Base-by-base conservation (phyloP, 2,329 filamentous ascomycete species). In the Mycosphaerella arachidis region DNA sequence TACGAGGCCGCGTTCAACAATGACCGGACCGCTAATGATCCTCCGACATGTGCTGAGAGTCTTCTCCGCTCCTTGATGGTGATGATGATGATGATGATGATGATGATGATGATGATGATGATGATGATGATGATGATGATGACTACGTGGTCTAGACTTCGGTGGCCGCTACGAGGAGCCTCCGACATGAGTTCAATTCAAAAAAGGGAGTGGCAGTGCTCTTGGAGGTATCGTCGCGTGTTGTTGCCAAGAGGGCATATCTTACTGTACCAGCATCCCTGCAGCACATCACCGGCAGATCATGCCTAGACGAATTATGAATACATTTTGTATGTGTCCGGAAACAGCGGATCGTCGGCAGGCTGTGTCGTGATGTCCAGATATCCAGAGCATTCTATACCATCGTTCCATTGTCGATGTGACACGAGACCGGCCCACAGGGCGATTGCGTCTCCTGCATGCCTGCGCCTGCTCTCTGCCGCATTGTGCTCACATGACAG, bases 291-390 rank as follows among this genome's bases (percentile, higher is more conserved):
- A 48, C 51, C 50, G 54, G 20, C 8, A 50, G 29, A 50, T 50
- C 46, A 50, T 4, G 10, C 45, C 45, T 48, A 9, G 48, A 46
- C 29, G 24, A 53, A 56, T 53, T 33, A 48, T 48, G 35, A 52
- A n/a, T 48, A 48, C 31, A 33, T 27, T 16, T 43, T 55, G 31
- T 43, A 18, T 1, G 18, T 18, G 40, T 18, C 13, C 40, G 55
- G 50, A 61, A 33, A 33, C 43, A 45, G 55, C 59, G 59, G 59
- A 61, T 61, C 46, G 52, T 45, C 58, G 58, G 53, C 56, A 57
- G 40, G 30, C 29, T 37, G 37, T 51, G 53, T 29, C 20, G 29
- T n/a, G 6, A 20, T 33, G n/a, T 16, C 27, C 1, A 31, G 30
- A 33, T 52, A 43, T 43, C 16, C 37, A 40, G 37, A 40, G 37